These are phyloP conservation scores for Excoecaria cochinchinensis DNA, from an alignment of 345 rosid species.

Conservation along the genomic window DNA sequence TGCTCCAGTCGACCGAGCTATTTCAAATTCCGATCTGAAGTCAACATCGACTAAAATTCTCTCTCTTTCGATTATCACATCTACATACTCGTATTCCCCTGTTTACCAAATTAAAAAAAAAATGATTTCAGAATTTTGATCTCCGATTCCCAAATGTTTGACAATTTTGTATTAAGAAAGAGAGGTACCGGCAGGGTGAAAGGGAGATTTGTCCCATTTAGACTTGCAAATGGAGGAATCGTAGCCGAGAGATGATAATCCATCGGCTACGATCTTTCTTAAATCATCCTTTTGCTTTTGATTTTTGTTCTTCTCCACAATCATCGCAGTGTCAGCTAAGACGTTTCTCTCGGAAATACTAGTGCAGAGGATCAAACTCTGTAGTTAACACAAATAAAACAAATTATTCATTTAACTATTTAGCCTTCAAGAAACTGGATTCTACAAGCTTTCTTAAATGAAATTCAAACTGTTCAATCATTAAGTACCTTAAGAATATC, in stretches of 20 bases:
- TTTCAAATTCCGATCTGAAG: constrained; percentile 80
- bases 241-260: constrained; percentile 59
- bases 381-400: constrained; percentile 10
- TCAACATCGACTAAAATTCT: constrained; percentile 72
- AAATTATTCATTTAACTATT: not conserved
- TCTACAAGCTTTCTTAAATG: not conserved
- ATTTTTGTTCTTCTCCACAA: constrained; percentile 73
- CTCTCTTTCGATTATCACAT: constrained; percentile 58
- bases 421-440: not conserved
- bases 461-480: not conserved
- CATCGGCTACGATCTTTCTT: constrained; percentile 60
- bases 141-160: not conserved
- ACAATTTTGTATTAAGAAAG: not conserved
- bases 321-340: constrained; percentile 73
- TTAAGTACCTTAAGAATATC: constrained; percentile 72
- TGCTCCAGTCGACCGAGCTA: constrained; percentile 75
- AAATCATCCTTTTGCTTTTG: constrained; percentile 68
- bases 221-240: constrained; percentile 86
- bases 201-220: constrained; percentile 76
- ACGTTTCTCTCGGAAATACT: constrained; percentile 71
- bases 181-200: constrained; percentile 68
- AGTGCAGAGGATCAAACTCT: constrained; percentile 75
- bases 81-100: constrained; percentile 82
- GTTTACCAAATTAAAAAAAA: constrained; percentile 10
- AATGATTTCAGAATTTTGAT: not conserved